A percentile compares a stretch with the other conserved stretches of the same genome.
Evolutionary conservation across 2,329 filamentous ascomycete genomes (phyloP).

Genomic region (Talaromyces sp.): DNA sequence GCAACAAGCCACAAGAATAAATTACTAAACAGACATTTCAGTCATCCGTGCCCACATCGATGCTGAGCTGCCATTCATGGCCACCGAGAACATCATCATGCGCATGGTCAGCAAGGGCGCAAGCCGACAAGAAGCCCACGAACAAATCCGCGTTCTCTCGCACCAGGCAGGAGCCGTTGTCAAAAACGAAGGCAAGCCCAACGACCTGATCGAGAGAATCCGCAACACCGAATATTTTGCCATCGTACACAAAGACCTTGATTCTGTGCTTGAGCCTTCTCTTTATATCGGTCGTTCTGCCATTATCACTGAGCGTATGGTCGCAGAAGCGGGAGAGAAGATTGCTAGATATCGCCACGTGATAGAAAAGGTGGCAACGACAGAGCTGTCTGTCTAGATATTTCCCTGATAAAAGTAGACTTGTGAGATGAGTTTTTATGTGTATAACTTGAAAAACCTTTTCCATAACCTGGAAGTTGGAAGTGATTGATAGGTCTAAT

Average conservation of each 20-base stretch:
- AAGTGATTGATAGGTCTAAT: background rate
- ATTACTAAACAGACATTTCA: background rate
- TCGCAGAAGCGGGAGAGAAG: background rate
- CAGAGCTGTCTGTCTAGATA: background rate
- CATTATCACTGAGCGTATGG: background rate
- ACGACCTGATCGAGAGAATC: constrained; percentile 78
- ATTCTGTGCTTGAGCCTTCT: background rate
- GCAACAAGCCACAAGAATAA: background rate
- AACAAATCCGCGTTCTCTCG: constrained; percentile 76
- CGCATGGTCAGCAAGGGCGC: constrained; percentile 64
- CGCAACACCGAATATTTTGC: constrained; percentile 65
- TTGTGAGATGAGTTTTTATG: background rate
- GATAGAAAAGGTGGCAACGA: background rate
- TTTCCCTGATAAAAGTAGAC: background rate
- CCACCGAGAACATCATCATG: constrained; percentile 70
- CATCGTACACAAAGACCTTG: constrained; percentile 2
- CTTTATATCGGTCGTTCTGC: constrained; percentile 5
- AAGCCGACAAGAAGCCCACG: constrained; percentile 76
- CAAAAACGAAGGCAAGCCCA: constrained; percentile 66
- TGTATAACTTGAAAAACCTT: background rate
- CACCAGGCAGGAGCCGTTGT: constrained; percentile 69
- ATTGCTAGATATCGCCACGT: background rate
- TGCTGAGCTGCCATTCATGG: constrained; percentile 82
- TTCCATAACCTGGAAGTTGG: background rate
- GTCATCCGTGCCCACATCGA: constrained; percentile 60